Percentiles rank a stretch among this genome's conserved stretches.
phyloP scores from a whole-genome alignment of 2,329 filamentous ascomycete genomes.

The Hypoxylon sp. region DNA sequence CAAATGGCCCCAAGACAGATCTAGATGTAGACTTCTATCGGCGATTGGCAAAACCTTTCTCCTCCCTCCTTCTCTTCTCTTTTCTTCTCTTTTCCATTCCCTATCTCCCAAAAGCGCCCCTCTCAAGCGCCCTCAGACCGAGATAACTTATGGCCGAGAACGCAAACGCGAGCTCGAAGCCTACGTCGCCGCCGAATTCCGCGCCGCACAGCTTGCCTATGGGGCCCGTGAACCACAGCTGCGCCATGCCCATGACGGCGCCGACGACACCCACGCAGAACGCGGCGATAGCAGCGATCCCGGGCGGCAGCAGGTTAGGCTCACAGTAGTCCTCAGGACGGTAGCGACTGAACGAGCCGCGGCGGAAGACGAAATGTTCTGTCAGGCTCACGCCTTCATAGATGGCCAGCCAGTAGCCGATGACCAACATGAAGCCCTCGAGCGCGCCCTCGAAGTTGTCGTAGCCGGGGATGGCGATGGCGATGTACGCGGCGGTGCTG shows the following conservation, averaged over 20 bases:
- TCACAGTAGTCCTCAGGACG: constrained; percentile 70
- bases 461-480: constrained; percentile 79
- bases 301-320: constrained; percentile 70
- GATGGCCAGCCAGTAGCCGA: constrained; percentile 81
- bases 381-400: constrained; percentile 76
- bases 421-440: constrained; percentile 78
- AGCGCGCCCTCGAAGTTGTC: constrained; percentile 74
- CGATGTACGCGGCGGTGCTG: constrained; percentile 74
- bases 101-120: constrained; percentile 30
- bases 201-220: constrained; percentile 73
- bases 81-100: neutral
- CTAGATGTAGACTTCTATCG: neutral
- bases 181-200: constrained; percentile 47
- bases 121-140: constrained; percentile 45
- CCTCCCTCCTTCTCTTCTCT: too few relatives aligned
- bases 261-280: constrained; percentile 76
- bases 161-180: constrained; percentile 50
- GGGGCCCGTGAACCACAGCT: constrained; percentile 77
- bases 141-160: constrained; percentile 46
- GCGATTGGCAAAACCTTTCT: too few relatives aligned
- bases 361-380: constrained; percentile 78
- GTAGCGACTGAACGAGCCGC: constrained; percentile 73
- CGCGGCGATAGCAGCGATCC: constrained; percentile 73
- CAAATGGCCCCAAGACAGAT: neutral
- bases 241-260: constrained; percentile 78